A percentile compares a stretch with the other conserved stretches of the same genome.
Evolutionary conservation across 805 yeast genomes (phyloP).

Genomic region (Wickerhamomyces silvicola): DNA sequence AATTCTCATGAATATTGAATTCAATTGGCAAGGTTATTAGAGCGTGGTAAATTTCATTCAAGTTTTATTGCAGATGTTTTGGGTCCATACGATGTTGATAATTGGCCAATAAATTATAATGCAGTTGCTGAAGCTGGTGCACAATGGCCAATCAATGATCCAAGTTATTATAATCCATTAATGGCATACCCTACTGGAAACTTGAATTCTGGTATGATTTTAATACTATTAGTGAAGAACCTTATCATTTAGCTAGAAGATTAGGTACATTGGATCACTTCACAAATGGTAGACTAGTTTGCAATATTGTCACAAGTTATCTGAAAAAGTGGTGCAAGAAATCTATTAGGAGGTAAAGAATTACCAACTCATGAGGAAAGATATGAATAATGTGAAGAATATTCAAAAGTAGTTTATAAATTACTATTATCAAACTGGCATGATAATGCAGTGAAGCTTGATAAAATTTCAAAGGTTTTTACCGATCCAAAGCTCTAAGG

Average conservation of each 20-base stretch:
- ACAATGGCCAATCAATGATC: conserved; percentile 33
- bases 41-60: conserved; percentile 31
- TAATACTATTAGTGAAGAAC: conserved; percentile 34
- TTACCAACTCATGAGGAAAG: conserved; percentile 34
- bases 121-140: conserved; percentile 18
- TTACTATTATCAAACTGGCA: conserved; percentile 33
- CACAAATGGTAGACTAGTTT: conserved; percentile 34
- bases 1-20: conserved; percentile 29
- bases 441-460: conserved; percentile 25
- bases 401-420: conserved; percentile 29
- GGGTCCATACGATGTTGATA: conserved; percentile 32
- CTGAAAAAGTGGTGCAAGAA: conserved; percentile 34
- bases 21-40: conserved; percentile 28
- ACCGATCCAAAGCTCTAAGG: conserved; percentile 29
- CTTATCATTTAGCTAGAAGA: conserved; percentile 32
- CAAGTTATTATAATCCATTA: conserved; percentile 30
- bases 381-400: conserved; percentile 32
- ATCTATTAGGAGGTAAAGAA: conserved; percentile 26
- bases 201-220: conserved; percentile 31
- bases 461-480: conserved; percentile 20
- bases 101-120: conserved; percentile 14
- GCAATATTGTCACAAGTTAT: conserved; percentile 37
- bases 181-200: conserved; percentile 34
- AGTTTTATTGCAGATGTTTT: conserved; percentile 32
- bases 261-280: conserved; percentile 35